phyloP scores from a whole-genome alignment of 2,329 filamentous ascomycete genomes.

The Neonectria faginata region DNA sequence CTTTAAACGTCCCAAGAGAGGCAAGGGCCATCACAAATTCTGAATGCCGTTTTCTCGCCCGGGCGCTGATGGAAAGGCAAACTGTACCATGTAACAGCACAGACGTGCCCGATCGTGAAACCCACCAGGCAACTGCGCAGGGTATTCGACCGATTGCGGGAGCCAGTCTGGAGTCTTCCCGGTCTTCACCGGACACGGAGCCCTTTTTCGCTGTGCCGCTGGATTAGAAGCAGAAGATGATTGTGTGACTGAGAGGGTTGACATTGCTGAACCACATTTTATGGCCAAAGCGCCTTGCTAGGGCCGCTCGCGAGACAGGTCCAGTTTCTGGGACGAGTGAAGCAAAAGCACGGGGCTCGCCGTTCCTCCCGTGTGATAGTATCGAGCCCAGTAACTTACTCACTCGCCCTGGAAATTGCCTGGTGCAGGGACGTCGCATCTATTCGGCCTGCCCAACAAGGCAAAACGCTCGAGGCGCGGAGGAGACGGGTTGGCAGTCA shows the following conservation, averaged over 20 bases:
- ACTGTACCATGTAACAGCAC: not conserved
- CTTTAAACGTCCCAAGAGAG: not conserved
- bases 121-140: not conserved
- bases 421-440: not conserved
- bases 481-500: not conserved
- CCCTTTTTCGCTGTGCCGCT: not conserved
- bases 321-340: constrained; percentile 12
- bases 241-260: constrained; percentile 27
- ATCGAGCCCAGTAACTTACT: not conserved
- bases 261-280: constrained; percentile 35
- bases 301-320: constrained; percentile 6
- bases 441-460: constrained; percentile 8
- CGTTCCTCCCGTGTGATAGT: constrained; percentile 4
- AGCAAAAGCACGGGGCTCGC: constrained; percentile 8
- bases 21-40: not conserved
- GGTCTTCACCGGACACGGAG: not conserved
- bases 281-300: constrained; percentile 22
- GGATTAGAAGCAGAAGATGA: not conserved
- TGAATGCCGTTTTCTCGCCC: not conserved
- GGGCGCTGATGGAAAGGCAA: not conserved
- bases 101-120: not conserved
- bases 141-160: not conserved
- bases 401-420: not conserved
- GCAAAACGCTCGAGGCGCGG: not conserved
- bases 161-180: constrained; percentile 4